A percentile compares a stretch with the other conserved stretches of the same genome.
Evolutionary conservation across 805 yeast genomes (phyloP).

Genomic region (Tetrapisispora pingtungensis): DNA sequence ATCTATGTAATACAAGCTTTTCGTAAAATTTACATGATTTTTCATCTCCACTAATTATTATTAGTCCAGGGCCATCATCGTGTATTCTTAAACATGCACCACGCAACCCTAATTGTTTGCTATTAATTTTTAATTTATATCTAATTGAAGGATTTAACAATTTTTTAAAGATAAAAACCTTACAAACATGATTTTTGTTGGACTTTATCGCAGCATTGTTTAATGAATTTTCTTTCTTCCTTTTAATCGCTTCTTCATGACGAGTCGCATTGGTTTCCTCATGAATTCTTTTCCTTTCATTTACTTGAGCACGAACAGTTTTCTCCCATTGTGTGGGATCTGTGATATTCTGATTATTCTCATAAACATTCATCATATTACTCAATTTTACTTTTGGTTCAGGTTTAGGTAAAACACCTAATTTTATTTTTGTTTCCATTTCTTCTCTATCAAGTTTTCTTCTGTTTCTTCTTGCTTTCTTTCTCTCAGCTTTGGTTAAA

Average conservation of each 20-base stretch:
- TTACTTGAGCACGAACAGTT: conserved; percentile 59
- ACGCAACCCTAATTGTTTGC: conserved; percentile 54
- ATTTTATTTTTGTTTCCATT: conserved; percentile 61
- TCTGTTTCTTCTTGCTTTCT: conserved; percentile 59
- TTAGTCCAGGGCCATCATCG: conserved; percentile 38
- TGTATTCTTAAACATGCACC: conserved; percentile 51
- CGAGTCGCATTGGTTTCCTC: conserved; percentile 50
- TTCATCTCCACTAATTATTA: conserved; percentile 68
- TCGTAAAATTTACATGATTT: conserved; percentile 53
- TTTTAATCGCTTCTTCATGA: conserved; percentile 25
- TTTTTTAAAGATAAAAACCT: conserved; percentile 48
- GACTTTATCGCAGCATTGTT: neutral
- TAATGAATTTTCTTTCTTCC: conserved; percentile 2
- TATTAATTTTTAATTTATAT: conserved; percentile 71
- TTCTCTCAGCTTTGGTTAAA: conserved; percentile 68
- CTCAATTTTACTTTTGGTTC: conserved; percentile 78
- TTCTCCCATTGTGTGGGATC: conserved; percentile 86
- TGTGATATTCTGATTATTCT: conserved; percentile 69
- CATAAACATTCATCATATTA: conserved; percentile 73
- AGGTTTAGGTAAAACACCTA: conserved; percentile 82
- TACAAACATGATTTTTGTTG: conserved; percentile 12
- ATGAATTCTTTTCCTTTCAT: conserved; percentile 50
- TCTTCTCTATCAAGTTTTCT: conserved; percentile 56
- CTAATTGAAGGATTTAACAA: conserved; percentile 56
- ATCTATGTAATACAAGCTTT: conserved; percentile 48